phyloP scores from a whole-genome alignment of 1,284 basidiomycete species.

The Cryptococcus hybrid region DNA sequence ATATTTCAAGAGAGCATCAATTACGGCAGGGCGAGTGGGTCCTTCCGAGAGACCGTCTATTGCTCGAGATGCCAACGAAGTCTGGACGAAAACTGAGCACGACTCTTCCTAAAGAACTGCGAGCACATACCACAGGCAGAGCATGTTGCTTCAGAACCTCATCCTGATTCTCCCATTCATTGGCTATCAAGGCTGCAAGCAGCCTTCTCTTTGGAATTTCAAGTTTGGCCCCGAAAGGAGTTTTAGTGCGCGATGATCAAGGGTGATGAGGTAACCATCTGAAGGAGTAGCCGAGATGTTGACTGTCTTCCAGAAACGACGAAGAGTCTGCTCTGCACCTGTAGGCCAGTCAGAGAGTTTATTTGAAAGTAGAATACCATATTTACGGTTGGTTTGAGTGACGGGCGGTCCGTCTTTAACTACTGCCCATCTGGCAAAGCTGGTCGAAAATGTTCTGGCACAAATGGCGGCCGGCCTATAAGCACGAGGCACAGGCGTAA shows the following conservation, averaged over 20 bases:
- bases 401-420: not conserved
- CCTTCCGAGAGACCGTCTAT: constrained; percentile 73
- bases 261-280: constrained; percentile 64
- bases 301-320: constrained; percentile 89
- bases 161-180: constrained; percentile 95
- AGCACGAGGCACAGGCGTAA: not conserved
- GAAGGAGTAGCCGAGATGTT: constrained; percentile 53
- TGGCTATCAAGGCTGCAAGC: constrained; percentile 80
- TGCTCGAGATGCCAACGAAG: constrained; percentile 82
- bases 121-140: constrained; percentile 72
- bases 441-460: not conserved
- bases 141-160: constrained; percentile 83
- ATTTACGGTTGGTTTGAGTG: constrained; percentile 1
- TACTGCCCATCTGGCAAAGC: not conserved
- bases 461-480: not conserved
- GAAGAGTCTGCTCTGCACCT: constrained; percentile 82
- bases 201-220: constrained; percentile 69
- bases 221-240: constrained; percentile 74
- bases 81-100: constrained; percentile 56
- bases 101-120: not conserved
- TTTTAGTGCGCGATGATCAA: constrained; percentile 87
- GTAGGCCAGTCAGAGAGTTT: not conserved
- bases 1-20: constrained; percentile 74
- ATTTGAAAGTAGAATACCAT: too few species aligned
- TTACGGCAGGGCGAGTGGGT: constrained; percentile 62